Evolutionary conservation across 495 filamentous ascomycete species (phyloP), one percentile per base, ranked within the genome.

Genomic region (Diplogelasinospora grovesii): DNA sequence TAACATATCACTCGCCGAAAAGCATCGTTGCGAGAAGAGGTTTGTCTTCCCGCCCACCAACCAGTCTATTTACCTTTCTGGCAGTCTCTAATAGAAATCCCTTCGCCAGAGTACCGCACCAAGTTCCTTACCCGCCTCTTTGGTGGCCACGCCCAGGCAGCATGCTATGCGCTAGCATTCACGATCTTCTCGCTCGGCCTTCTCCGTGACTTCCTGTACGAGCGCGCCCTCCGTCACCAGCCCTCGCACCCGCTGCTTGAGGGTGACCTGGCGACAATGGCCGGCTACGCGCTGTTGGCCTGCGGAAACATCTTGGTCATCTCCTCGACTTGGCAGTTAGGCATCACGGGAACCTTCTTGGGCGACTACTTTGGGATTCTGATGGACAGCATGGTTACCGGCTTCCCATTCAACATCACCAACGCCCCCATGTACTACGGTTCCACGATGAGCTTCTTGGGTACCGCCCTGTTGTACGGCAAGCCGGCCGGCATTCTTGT

Each of bases 351-450:
- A 41, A 98, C 92, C 48, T 98, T 96, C 61, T 71, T 98, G 19
- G 92, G 92, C 41, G 92, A 98, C 68, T 98, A 98, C 69, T 98
- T 95, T 54, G 92, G 92, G 25, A 97, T 98, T 57, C 71, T 98
- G 48, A 93, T 97, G 92, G 89, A 96, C 56, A 71, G 78, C 54
- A 86, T 85, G 33, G 89, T 98, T 30, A 94, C 86, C 4, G 79
- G 83, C 8, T 98, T 98, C 59, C 92, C 92, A 1, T 98, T 98
- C 78, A 96, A 88, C 63, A 68, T 97, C 37, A 90, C 83, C 19
- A 78, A 79, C 46, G 85, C 89, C 25, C 92, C 92, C 27, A 98
- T 98, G 92, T 98, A 98, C 70, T 85, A 86, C 69, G 92, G 92
- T 20, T 86, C 82, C 43, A 89, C 92, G 33, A 70, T 95, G 74